Evolutionary conservation across 495 filamentous ascomycete genomes (phyloP), one percentile per base, ranked within the genome.

Genomic region (Penicillium ochrochloron): DNA sequence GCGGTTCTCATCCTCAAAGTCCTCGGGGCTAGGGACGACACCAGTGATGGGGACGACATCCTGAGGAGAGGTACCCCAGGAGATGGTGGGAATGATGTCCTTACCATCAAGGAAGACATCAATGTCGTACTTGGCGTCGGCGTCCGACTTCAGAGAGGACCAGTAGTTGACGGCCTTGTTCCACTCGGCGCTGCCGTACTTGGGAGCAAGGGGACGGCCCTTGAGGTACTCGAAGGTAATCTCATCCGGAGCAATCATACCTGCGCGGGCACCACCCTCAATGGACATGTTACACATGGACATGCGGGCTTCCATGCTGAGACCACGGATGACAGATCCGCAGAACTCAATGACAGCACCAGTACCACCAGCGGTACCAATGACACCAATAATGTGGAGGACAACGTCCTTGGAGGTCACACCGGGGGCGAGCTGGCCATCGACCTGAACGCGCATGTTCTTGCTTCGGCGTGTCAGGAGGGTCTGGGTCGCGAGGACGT

Each of bases 201-300:
- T 89, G 63, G 95, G 95, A 23, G 95, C 92, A 64, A 99, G 81
- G 44, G 95, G 95, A 67, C 89, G 85, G 54, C 88, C 92, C 83
- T 94, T 92, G 66, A 99, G 90, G 73, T 99, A 99, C 68, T 96
- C 90, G 70, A 97, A 94, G 6, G 95, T 98, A 50, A 83, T 91
- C 75, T 97, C 89, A 65, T 99, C 95, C 3, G 95, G 95, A 29
- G 95, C 95, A 60, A 99, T 88, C 92, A 99, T 94, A 63, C 95
- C 95, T 61, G 95, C 94, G 81, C 95, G 86, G 42, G 95, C 95
- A 79, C 95, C 95, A 62, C 81, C 95, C 82, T 99, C 95, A 73
- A 98, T 97, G n/a, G 94, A 93, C 95, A 99, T 99, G 82, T 99
- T 99, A 80, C 95, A 98, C 74, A 99, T 95, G 60, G 92, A 97